Evolutionary conservation across 1,284 basidiomycete species (phyloP).

Genomic region (Ganoderma lingzhi): DNA sequence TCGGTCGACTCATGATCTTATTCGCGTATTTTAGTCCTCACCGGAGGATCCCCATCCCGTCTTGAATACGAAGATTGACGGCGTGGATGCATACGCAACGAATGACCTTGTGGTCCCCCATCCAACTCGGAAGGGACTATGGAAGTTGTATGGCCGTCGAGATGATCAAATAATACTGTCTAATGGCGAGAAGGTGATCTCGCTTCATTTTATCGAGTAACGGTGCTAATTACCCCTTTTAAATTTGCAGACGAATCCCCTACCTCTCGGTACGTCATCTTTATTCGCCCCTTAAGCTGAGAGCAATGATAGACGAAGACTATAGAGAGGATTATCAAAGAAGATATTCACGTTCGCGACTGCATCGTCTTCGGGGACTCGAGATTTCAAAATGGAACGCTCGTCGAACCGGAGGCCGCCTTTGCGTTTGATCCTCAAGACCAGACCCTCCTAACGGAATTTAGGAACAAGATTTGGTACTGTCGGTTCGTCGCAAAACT

Average conservation of each 20-base stretch:
- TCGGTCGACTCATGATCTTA: not conserved
- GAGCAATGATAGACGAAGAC: not conserved
- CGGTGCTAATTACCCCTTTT: not conserved
- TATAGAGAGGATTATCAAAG: slow-evolving; percentile 42
- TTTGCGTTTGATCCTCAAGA: slow-evolving; percentile 39
- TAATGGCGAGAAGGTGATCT: slow-evolving; percentile 26
- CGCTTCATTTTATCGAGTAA: not conserved
- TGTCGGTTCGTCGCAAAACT: slow-evolving; percentile 2
- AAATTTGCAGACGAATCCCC: slow-evolving; percentile 48
- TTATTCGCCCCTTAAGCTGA: not conserved
- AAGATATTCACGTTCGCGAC: slow-evolving; percentile 38
- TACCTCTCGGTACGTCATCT: slow-evolving; percentile 44
- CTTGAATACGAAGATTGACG: slow-evolving; percentile 15
- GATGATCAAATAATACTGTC: slow-evolving; percentile 27
- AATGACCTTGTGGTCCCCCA: slow-evolving; percentile 21
- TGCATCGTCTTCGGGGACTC: slow-evolving; percentile 51
- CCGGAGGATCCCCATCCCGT: slow-evolving; percentile 18
- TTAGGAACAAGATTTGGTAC: slow-evolving; percentile 45
- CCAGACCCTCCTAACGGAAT: slow-evolving; percentile 31
- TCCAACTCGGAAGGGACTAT: slow-evolving; percentile 15
- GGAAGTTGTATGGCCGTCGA: slow-evolving; percentile 17
- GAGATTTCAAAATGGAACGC: slow-evolving; percentile 45
- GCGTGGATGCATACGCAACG: slow-evolving; percentile 21
- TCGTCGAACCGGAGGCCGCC: slow-evolving; percentile 43
- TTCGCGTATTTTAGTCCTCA: not conserved